Evolutionary conservation across 345 rosid species (phyloP).

Genomic region (Psidium guajava): DNA sequence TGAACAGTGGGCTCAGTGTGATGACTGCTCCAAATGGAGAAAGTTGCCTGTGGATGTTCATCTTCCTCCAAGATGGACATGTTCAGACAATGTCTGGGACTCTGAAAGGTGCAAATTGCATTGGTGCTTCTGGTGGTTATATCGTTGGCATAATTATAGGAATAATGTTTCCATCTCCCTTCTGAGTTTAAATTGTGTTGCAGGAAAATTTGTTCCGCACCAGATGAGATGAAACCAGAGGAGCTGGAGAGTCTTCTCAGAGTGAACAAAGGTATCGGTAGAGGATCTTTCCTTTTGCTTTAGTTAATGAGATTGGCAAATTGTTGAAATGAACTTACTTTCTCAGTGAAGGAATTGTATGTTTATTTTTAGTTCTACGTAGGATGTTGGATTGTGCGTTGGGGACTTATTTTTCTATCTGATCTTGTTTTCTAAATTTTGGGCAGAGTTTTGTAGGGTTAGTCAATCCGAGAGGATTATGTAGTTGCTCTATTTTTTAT

Average conservation of each 20-base stretch:
- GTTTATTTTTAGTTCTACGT: not conserved
- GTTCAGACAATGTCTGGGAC: conserved; percentile 67
- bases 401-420: not conserved
- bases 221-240: conserved; percentile 64
- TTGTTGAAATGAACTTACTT: not conserved
- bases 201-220: conserved; percentile 84
- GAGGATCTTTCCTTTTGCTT: not conserved
- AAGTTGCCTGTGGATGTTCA: conserved; percentile 68
- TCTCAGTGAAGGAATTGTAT: not conserved
- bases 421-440: not conserved
- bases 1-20: conserved; percentile 98
- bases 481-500: not conserved
- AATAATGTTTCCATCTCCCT: conserved; percentile 1
- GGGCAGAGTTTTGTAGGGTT: not conserved
- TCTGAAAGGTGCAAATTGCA: conserved; percentile 47
- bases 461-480: not conserved
- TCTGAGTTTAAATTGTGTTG: not conserved
- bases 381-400: not conserved
- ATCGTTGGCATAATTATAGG: not conserved
- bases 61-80: conserved; percentile 87
- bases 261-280: conserved; percentile 43
- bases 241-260: conserved; percentile 75
- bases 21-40: conserved; percentile 85
- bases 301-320: not conserved
- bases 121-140: not conserved